phyloP scores from a whole-genome alignment of 495 filamentous ascomycete species.

The Podospora fimiseda region DNA sequence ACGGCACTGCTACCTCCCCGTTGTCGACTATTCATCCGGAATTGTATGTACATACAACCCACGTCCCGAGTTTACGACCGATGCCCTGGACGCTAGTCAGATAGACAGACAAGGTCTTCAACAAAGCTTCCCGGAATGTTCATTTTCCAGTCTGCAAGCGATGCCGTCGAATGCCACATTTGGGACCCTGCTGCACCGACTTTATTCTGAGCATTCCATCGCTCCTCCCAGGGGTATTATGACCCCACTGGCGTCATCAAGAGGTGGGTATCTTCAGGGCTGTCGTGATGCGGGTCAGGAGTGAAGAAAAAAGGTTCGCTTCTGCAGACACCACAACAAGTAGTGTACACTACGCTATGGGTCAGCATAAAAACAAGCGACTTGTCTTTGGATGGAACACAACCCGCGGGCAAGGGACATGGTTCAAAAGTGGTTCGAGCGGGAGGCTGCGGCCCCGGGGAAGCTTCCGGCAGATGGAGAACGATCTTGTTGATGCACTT shows the following conservation, averaged over 20 bases:
- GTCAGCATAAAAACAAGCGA: constrained; percentile 2
- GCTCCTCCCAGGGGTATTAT: background rate
- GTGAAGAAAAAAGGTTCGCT: background rate
- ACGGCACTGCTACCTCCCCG: constrained; percentile 4
- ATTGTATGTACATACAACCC: background rate
- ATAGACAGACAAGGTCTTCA: too few relatives aligned
- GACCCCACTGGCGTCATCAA: background rate
- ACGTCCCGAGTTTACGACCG: background rate
- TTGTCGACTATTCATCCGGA: constrained; percentile 7
- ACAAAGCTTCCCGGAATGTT: background rate
- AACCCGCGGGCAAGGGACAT: background rate
- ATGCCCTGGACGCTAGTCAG: background rate
- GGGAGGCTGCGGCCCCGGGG: constrained; percentile 5
- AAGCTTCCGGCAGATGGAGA: constrained; percentile 9
- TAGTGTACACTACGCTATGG: too few relatives aligned
- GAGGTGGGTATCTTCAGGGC: background rate
- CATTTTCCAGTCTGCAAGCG: constrained; percentile 2
- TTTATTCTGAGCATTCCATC: background rate
- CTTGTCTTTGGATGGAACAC: background rate
- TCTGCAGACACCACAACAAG: too few relatives aligned
- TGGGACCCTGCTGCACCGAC: background rate
- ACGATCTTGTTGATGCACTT: constrained; percentile 13
- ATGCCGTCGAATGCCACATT: background rate
- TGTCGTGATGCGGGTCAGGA: background rate
- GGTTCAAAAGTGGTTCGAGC: constrained; percentile 4